Evolutionary conservation across 768 basidiomycete species (phyloP).

Genomic region (Multifurca ochricompacta): DNA sequence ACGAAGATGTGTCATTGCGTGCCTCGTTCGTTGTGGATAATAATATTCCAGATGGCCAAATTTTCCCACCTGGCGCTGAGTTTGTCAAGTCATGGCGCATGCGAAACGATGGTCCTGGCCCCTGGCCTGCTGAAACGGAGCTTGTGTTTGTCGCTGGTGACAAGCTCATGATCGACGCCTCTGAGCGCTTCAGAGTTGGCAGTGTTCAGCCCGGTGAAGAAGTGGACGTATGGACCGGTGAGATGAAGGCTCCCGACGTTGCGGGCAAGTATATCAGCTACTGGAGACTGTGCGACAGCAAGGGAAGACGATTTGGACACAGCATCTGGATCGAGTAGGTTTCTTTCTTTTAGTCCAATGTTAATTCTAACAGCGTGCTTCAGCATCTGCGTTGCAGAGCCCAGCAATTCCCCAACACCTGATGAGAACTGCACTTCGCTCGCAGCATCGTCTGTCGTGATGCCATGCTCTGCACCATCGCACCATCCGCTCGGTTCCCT

Average conservation of each 20-base stretch:
- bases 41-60: constrained; percentile 66
- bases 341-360: background rate
- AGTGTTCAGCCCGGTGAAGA: constrained; percentile 46
- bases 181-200: constrained; percentile 42
- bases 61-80: constrained; percentile 75
- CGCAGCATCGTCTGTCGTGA: constrained; percentile 62
- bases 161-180: constrained; percentile 36
- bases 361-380: background rate
- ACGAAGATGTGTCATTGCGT: constrained; percentile 29
- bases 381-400: constrained; percentile 64
- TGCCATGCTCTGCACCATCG: constrained; percentile 37
- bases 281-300: constrained; percentile 60
- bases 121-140: constrained; percentile 65
- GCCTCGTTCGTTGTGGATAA: constrained; percentile 58
- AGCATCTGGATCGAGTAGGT: constrained; percentile 77
- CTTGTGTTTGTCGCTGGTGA: constrained; percentile 68
- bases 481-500: constrained; percentile 6
- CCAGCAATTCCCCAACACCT: constrained; percentile 25
- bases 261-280: constrained; percentile 70
- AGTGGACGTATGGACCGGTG: constrained; percentile 61
- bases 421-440: constrained; percentile 42
- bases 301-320: constrained; percentile 57
- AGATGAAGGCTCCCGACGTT: constrained; percentile 74
- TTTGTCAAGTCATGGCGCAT: constrained; percentile 82
- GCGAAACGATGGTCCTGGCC: constrained; percentile 49